phyloP scores from a whole-genome alignment of 805 yeast species.

The Candida tibetensis region DNA sequence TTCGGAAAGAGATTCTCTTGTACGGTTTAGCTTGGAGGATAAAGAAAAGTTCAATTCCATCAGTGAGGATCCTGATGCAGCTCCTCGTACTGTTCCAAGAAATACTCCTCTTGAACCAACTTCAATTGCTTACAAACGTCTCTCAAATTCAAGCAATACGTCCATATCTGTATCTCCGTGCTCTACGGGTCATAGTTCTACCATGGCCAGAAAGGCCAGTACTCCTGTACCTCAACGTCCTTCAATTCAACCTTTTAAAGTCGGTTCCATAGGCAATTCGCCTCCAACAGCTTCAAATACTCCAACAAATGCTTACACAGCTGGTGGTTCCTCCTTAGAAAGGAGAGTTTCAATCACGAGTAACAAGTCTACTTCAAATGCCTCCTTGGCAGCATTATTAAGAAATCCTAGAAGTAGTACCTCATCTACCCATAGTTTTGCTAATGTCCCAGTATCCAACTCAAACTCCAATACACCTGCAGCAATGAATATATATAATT shows the following conservation, averaged over 20 bases:
- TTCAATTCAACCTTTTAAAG: conserved; percentile 57
- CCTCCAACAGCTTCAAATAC: conserved; percentile 32
- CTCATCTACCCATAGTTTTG: conserved; percentile 34
- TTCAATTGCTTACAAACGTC: conserved; percentile 10
- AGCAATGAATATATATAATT: conserved; percentile 7
- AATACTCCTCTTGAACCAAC: not conserved
- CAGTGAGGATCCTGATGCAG: conserved; percentile 1
- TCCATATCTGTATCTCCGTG: conserved; percentile 28
- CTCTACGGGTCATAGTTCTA: conserved; percentile 11
- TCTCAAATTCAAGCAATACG: conserved; percentile 10
- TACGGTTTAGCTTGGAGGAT: not conserved
- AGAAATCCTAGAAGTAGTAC: conserved; percentile 49
- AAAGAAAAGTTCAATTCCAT: not conserved
- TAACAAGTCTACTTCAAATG: conserved; percentile 48
- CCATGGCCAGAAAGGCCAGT: conserved; percentile 8
- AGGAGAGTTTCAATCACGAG: conserved; percentile 43
- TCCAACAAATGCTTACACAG: conserved; percentile 13
- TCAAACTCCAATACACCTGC: conserved; percentile 8
- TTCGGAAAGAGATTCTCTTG: no score
- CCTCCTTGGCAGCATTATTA: conserved; percentile 51
- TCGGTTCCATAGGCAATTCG: conserved; percentile 53
- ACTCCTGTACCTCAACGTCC: conserved; percentile 24
- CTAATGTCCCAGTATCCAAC: conserved; percentile 22
- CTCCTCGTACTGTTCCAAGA: conserved; percentile 1
- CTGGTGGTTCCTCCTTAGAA: conserved; percentile 29